A percentile compares a stretch with the other conserved stretches of the same genome.
Conservation (phyloP, 179 eudicot species). For the Heliamphora pulchella region DNA sequence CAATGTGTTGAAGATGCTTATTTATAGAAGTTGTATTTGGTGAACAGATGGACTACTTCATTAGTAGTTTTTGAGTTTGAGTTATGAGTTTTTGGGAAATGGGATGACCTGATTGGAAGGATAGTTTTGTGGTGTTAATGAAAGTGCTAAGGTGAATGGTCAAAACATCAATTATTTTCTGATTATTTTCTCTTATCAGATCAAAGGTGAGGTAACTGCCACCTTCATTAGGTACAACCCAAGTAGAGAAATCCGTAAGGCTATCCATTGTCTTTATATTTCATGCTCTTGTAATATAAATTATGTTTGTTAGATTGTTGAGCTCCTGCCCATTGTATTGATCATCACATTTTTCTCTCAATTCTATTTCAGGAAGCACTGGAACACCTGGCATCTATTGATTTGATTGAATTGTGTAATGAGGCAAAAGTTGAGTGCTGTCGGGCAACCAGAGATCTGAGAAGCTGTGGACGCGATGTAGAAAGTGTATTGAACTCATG, state of each 20-base stretch:
- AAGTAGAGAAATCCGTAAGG: background rate
- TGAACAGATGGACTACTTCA: background rate
- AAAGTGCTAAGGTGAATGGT: background rate
- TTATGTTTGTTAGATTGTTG: background rate
- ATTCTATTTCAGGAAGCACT: slow-evolving; percentile 69
- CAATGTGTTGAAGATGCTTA: background rate
- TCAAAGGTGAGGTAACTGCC: background rate
- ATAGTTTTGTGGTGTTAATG: background rate
- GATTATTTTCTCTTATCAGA: slow-evolving; percentile 3
- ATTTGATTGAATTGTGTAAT: slow-evolving; percentile 73
- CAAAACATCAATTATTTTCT: background rate
- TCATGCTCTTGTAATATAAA: background rate
- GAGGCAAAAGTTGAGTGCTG: slow-evolving; percentile 95
- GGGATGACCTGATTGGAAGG: background rate
- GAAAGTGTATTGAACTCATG: slow-evolving; percentile 67
- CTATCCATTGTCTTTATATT: background rate
- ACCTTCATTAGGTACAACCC: background rate
- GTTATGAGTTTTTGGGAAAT: background rate
- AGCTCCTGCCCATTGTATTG: background rate
- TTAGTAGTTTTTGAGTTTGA: no score
- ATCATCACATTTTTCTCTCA: background rate
- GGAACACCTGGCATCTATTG: slow-evolving; percentile 78
- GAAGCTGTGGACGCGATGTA: slow-evolving; percentile 86
- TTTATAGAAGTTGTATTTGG: background rate
- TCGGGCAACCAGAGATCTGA: slow-evolving; percentile 90